Evolutionary conservation across 208 protist genomes (phyloP).

Genomic region (Leishmania amazonensis): DNA sequence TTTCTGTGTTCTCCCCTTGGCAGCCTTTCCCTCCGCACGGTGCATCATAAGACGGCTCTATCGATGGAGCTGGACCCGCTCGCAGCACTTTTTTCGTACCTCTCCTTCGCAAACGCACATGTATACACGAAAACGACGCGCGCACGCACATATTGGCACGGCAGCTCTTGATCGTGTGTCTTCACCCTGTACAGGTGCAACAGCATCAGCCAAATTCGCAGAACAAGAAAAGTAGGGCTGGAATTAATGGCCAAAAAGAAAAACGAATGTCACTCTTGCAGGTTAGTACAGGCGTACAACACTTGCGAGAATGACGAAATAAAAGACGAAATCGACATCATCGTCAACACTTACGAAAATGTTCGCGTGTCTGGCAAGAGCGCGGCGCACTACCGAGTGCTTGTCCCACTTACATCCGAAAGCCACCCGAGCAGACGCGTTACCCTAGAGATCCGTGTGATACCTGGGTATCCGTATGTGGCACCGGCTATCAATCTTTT

Average conservation of each 20-base stretch:
- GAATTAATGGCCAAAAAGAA: conserved; percentile 37
- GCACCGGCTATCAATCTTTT: conserved; percentile 49
- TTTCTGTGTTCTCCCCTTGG: background rate
- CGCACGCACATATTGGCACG: background rate
- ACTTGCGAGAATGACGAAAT: conserved; percentile 55
- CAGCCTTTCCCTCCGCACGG: background rate
- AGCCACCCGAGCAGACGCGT: conserved; percentile 40
- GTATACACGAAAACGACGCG: background rate
- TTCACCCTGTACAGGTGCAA: background rate
- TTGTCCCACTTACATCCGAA: conserved; percentile 49
- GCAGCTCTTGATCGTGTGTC: background rate
- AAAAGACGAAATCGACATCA: conserved; percentile 69
- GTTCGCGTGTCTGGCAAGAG: conserved; percentile 47
- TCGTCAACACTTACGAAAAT: conserved; percentile 66
- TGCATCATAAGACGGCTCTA: background rate
- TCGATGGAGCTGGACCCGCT: background rate
- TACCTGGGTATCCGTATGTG: conserved; percentile 73
- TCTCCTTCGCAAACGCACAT: background rate
- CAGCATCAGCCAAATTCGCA: background rate
- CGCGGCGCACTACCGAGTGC: conserved; percentile 47
- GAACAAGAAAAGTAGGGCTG: background rate
- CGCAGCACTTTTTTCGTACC: background rate
- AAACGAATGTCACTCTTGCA: conserved; percentile 29
- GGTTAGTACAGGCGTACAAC: conserved; percentile 53
- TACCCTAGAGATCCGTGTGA: conserved; percentile 55